Conservation (phyloP, 768 basidiomycete genomes). For the Calocybe gangraenosa region DNA sequence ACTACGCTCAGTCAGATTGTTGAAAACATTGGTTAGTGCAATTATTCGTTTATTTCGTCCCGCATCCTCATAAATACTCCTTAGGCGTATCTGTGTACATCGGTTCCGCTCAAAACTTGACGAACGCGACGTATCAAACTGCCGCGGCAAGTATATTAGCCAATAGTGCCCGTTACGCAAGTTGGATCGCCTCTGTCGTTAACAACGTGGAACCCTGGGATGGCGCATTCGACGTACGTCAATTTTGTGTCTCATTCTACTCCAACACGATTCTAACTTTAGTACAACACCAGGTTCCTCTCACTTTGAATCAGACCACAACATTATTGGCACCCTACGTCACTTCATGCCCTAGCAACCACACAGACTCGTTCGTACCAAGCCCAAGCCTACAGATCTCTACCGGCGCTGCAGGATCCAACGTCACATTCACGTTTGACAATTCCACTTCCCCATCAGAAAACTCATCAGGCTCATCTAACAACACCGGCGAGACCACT, state of each 20-base stretch:
- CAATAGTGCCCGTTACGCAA: constrained; percentile 45
- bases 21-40: constrained; percentile 13
- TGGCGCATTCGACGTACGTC: constrained; percentile 36
- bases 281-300: constrained; percentile 16
- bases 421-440: constrained; percentile 22
- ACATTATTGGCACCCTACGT: constrained; percentile 35
- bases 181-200: constrained; percentile 39
- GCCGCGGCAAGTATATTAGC: constrained; percentile 47
- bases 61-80: background rate
- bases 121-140: constrained; percentile 31
- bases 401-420: constrained; percentile 23
- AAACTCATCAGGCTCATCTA: constrained; percentile 2
- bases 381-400: constrained; percentile 35
- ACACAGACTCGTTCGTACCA: constrained; percentile 35
- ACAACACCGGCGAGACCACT: constrained; percentile 5
- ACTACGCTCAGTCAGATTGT: constrained; percentile 10
- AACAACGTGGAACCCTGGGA: constrained; percentile 35
- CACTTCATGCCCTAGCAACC: constrained; percentile 43
- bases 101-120: constrained; percentile 39
- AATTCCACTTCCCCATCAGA: too few species aligned
- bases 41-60: too few species aligned
- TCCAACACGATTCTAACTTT: background rate
- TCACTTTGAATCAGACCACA: constrained; percentile 16
- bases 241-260: background rate
- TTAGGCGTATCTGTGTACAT: constrained; percentile 41